These are phyloP conservation scores for Aspergillus pseudotamarii DNA, from an alignment of 2,329 filamentous ascomycete genomes.

Conservation along the genomic window DNA sequence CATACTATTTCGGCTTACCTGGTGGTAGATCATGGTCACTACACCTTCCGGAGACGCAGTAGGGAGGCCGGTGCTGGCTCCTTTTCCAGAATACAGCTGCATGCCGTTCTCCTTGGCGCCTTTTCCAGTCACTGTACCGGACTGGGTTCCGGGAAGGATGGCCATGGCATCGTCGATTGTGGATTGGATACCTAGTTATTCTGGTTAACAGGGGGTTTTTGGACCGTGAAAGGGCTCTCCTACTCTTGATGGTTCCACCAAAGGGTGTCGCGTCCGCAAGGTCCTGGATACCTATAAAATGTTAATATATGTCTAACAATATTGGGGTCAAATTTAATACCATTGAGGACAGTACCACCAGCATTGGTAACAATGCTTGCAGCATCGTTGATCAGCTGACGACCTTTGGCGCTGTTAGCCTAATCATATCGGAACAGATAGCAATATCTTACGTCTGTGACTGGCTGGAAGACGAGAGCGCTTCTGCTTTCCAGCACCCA, in stretches of 20 bases:
- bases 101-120: constrained; percentile 57
- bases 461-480: neutral
- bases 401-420: constrained; percentile 15
- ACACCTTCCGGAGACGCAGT: constrained; percentile 63
- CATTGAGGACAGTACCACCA: constrained; percentile 17
- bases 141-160: constrained; percentile 40
- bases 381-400: constrained; percentile 23
- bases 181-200: constrained; percentile 10
- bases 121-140: constrained; percentile 52
- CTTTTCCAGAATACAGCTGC: constrained; percentile 57
- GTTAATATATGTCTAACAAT: neutral
- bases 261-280: constrained; percentile 13
- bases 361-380: constrained; percentile 34
- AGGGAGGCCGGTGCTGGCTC: constrained; percentile 59
- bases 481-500: constrained; percentile 41
- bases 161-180: constrained; percentile 9
- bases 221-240: neutral
- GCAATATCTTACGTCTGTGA: neutral
- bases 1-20: constrained; percentile 35
- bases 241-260: constrained; percentile 14
- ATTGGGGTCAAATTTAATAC: neutral
- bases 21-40: constrained; percentile 66
- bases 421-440: constrained; percentile 19
- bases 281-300: constrained; percentile 6
- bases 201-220: neutral